Conservation (phyloP, 2,329 filamentous ascomycete species). For the Colletotrichum horii region DNA sequence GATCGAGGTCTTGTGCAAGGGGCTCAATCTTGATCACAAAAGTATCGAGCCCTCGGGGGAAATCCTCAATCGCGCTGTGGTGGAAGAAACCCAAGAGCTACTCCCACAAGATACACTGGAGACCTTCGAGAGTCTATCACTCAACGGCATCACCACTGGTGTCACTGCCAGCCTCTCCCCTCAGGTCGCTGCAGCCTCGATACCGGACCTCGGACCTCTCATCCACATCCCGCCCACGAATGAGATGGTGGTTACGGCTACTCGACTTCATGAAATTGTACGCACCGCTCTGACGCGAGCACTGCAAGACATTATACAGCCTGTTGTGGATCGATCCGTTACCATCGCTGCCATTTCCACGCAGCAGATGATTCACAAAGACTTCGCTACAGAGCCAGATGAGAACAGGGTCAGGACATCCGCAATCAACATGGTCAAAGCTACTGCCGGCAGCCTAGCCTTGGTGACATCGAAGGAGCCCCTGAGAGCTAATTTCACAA, state of each 20-base stretch:
- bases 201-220: constrained; percentile 83
- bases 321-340: constrained; percentile 95
- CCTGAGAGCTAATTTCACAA: constrained; percentile 93
- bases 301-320: constrained; percentile 94
- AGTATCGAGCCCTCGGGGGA: constrained; percentile 85
- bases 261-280: constrained; percentile 77
- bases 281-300: constrained; percentile 86
- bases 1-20: constrained; percentile 96
- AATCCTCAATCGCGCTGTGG: constrained; percentile 76
- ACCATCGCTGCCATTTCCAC: constrained; percentile 98
- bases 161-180: constrained; percentile 78
- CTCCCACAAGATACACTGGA: constrained; percentile 73
- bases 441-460: constrained; percentile 90
- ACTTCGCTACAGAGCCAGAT: constrained; percentile 92
- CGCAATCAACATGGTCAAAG: constrained; percentile 93
- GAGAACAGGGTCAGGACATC: constrained; percentile 85
- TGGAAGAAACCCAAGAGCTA: constrained; percentile 67
- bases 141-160: constrained; percentile 74
- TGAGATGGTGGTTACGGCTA: constrained; percentile 76
- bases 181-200: constrained; percentile 76
- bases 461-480: constrained; percentile 99
- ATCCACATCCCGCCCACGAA: constrained; percentile 83
- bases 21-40: constrained; percentile 89
- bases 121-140: constrained; percentile 80
- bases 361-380: constrained; percentile 92